These are phyloP conservation scores for Cucurbita ficifolia DNA, from an alignment of 306 rosid species.

Conservation along the genomic window DNA sequence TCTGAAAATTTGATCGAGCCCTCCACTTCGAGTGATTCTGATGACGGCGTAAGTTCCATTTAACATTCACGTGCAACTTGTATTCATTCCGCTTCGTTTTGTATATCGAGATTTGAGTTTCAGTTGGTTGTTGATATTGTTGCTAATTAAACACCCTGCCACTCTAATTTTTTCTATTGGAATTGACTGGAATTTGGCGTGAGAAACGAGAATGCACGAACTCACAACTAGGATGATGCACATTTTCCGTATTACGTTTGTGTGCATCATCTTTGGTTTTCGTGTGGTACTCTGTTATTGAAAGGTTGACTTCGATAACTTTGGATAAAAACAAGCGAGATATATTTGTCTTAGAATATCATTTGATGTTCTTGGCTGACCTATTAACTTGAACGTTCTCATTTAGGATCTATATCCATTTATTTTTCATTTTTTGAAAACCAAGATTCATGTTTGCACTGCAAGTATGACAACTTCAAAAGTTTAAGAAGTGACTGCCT, in stretches of 20 bases:
- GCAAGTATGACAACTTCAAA: not conserved
- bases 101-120: not conserved
- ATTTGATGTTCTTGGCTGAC: not conserved
- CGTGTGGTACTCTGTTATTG: not conserved
- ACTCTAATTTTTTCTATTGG: not conserved
- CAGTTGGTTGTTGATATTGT: not conserved
- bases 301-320: not conserved
- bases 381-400: not conserved
- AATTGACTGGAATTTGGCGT: not conserved
- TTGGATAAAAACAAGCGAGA: not conserved
- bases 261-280: not conserved
- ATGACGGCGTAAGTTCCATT: conserved; percentile 55
- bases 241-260: not conserved
- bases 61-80: conserved; percentile 1
- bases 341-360: not conserved
- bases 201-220: not conserved
- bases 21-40: conserved; percentile 87
- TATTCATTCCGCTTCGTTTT: not conserved
- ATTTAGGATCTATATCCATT: not conserved
- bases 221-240: not conserved
- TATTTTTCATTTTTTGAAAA: not conserved
- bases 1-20: conserved; percentile 48
- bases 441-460: not conserved
- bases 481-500: no score
- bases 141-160: not conserved